A percentile compares a stretch with the other conserved stretches of the same genome.
Evolutionary conservation across 768 basidiomycete genomes (phyloP).

Genomic region (Russula brevipes): DNA sequence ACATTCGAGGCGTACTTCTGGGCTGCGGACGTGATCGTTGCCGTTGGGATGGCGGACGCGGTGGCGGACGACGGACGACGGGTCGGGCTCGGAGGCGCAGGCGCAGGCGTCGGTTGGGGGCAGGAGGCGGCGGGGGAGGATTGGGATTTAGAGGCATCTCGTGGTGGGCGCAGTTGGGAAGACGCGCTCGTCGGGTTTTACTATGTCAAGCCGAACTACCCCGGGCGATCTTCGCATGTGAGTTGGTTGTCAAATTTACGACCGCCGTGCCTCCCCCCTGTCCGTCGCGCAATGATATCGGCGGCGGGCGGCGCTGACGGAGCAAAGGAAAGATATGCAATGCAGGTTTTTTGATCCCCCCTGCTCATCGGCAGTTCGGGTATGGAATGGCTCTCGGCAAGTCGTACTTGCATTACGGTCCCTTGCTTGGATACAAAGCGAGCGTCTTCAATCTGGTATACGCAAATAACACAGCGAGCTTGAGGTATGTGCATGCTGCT

Average conservation of each 20-base stretch:
- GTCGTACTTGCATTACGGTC: slow-evolving; percentile 79
- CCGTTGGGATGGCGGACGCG: slow-evolving; percentile 41
- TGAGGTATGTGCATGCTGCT: slow-evolving; percentile 43
- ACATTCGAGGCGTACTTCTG: slow-evolving; percentile 75
- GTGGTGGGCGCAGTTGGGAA: slow-evolving; percentile 54
- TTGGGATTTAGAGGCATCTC: slow-evolving; percentile 40
- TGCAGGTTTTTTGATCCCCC: slow-evolving; percentile 79
- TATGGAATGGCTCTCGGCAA: slow-evolving; percentile 68
- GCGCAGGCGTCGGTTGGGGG: no score
- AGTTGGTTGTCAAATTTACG: slow-evolving; percentile 32
- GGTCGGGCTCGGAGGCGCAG: no score
- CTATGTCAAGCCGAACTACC: slow-evolving; percentile 89
- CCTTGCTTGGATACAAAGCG: slow-evolving; percentile 66
- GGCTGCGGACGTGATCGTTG: slow-evolving; percentile 69
- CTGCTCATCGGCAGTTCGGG: slow-evolving; percentile 53
- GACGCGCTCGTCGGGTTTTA: slow-evolving; percentile 72
- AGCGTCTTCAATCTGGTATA: slow-evolving; percentile 93
- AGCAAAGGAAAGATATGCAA: slow-evolving; percentile 64
- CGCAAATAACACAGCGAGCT: slow-evolving; percentile 72
- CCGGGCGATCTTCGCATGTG: slow-evolving; percentile 84
- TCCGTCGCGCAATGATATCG: not conserved
- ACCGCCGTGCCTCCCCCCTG: no score
- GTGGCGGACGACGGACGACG: slow-evolving; percentile 2
- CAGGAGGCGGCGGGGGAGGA: no score
- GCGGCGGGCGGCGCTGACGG: not conserved